Percentiles rank a stretch among this genome's conserved stretches.
These are phyloP conservation scores for Quercus alba DNA, from an alignment of 306 rosid genomes.

Conservation along the genomic window DNA sequence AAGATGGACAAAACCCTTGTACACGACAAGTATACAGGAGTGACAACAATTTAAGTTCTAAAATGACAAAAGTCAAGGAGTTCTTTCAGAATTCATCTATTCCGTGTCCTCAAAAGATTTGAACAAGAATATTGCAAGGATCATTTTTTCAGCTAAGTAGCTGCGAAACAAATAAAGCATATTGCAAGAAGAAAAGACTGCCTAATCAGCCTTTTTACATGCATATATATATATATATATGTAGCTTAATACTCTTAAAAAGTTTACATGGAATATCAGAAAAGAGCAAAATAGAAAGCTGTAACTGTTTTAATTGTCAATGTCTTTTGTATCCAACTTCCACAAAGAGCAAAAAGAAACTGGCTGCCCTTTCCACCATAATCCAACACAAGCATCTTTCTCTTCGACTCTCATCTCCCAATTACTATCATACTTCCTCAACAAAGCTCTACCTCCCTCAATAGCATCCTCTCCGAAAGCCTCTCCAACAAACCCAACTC, in stretches of 20 bases:
- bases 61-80: too few species aligned
- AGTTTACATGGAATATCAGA: background rate
- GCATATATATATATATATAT: background rate
- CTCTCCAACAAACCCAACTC: conserved; percentile 56
- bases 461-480: conserved; percentile 59
- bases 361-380: conserved; percentile 84
- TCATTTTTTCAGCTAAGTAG: background rate
- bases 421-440: conserved; percentile 77
- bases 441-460: conserved; percentile 72
- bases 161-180: background rate
- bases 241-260: background rate
- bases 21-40: too few species aligned
- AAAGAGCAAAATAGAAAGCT: background rate
- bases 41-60: too few species aligned
- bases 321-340: conserved; percentile 38
- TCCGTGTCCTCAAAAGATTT: background rate
- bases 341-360: conserved; percentile 82
- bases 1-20: background rate
- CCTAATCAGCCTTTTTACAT: background rate
- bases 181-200: background rate
- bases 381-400: conserved; percentile 48
- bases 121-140: background rate
- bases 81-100: too few species aligned
- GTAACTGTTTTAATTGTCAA: conserved; percentile 10
- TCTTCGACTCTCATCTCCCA: conserved; percentile 88